Base-by-base conservation (phyloP, 495 filamentous ascomycete genomes). In the Elaphomyces granulatus region DNA sequence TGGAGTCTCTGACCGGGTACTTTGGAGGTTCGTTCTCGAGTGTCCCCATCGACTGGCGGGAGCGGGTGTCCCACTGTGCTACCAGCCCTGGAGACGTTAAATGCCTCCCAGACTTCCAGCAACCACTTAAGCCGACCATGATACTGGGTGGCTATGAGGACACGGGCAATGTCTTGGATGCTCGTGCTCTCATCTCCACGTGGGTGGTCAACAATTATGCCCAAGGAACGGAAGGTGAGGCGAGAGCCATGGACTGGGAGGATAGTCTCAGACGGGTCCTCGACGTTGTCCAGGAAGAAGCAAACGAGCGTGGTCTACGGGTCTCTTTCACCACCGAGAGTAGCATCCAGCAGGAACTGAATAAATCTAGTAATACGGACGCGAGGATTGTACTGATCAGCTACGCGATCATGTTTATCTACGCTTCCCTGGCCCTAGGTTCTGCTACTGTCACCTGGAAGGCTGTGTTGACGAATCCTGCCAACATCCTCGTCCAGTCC, bases 341-440 rank as follows among this genome's bases (percentile, higher is more conserved):
- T 48, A 92, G 84, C 52, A 57, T 98, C 20, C 88, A 96, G 51
- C 70, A 93, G 53, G 90, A 98, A 51, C 67, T 78, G 34, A 98
- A 94, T 61, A 93, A 96, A 58, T 87, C 81, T 8, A 94, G 84
- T 26, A 98, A 98, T 56, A 95, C 90, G 2, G 90, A 98, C 58
- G 90, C 87, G 15, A 94, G 88, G 58, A 96, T 98, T 46, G 77
- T 98, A 10, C 80, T 92, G 32, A 81, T 96, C 59, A 95, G 88
- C 65, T 98, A 98, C 61, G 73, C 96, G 45, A 81, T 94, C 59
- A 98, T 98, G 90, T 96, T 98, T 54, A 56, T 98, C 26, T 98
- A 98, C 50, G 90, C 87, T 3, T 95, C 87, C 1, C 52, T 98
- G 23, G 87, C 90, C 2, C 62, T 98, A 3, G 92, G 90, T 2